Conservation (phyloP, 2,329 filamentous ascomycete genomes). For the Graphilbum sp. region DNA sequence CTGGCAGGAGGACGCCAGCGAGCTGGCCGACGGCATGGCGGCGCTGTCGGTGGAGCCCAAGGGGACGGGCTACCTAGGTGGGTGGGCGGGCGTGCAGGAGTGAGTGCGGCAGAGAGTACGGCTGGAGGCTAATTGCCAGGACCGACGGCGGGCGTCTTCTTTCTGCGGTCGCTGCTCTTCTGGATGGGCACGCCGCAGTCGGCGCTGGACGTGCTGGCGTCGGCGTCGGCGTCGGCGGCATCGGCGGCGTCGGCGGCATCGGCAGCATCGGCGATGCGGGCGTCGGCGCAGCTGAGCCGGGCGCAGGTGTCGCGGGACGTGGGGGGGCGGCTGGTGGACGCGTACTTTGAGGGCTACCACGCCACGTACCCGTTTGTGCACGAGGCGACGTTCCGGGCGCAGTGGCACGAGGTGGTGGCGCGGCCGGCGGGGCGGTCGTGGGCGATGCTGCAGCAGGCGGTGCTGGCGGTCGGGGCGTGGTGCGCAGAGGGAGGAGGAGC, state of each 20-base stretch:
- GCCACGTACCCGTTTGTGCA: conserved; percentile 3
- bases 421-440: conserved; percentile 2
- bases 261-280: no score
- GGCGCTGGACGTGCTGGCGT: no score
- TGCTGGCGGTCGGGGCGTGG: conserved; percentile 3
- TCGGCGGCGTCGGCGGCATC: no score
- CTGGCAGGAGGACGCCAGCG: conserved; percentile 4
- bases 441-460: conserved; percentile 3
- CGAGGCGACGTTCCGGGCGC: conserved; percentile 3
- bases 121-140: no score
- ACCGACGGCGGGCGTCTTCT: conserved; percentile 3
- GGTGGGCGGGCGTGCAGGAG: no score
- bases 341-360: conserved; percentile 3
- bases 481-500: conserved; percentile 1
- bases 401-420: conserved; percentile 4
- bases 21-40: conserved; percentile 4
- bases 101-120: no score
- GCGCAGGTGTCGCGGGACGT: background rate
- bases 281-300: background rate
- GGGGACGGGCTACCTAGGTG: conserved; percentile 3
- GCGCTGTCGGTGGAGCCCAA: conserved; percentile 3
- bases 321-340: conserved; percentile 1
- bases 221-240: no score
- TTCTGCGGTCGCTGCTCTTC: conserved; percentile 2
- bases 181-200: background rate